A percentile compares a stretch with the other conserved stretches of the same genome.
Conservation (phyloP, 345 rosid species). For the Boechera stricta region DNA sequence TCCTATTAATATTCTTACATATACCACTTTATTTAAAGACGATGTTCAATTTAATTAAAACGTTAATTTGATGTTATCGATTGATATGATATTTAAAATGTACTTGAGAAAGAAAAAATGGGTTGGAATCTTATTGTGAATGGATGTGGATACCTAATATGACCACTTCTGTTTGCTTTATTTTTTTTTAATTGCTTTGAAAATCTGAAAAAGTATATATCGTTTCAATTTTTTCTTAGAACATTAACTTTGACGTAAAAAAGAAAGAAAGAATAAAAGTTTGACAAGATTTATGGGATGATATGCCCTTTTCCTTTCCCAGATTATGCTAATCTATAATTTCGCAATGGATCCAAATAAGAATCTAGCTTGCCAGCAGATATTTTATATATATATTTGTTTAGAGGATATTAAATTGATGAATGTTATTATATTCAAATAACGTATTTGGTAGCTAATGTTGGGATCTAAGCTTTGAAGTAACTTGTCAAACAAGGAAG, state of each 20-base stretch:
- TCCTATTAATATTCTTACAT: not conserved
- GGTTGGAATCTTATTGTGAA: not conserved
- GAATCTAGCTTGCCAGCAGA: not conserved
- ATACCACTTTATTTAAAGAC: slow-evolving; percentile 5
- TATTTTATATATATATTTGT: too few relatives aligned
- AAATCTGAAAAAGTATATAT: not conserved
- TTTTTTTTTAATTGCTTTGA: too few relatives aligned
- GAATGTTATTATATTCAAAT: not conserved
- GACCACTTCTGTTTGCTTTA: not conserved
- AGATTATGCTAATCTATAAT: not conserved
- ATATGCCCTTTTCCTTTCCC: not conserved
- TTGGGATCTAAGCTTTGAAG: too few relatives aligned
- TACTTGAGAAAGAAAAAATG: not conserved
- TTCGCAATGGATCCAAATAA: not conserved
- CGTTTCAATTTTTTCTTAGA: not conserved
- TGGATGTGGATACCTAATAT: slow-evolving; percentile 2
- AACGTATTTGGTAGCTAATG: not conserved
- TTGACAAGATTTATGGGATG: not conserved
- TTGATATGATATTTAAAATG: not conserved
- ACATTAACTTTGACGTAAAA: not conserved
- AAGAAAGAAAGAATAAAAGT: not conserved
- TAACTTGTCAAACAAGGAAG: too few relatives aligned
- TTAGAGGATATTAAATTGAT: not conserved
- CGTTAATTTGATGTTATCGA: not conserved
- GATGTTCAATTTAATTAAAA: not conserved